Conservation (phyloP, 768 basidiomycete species). For the Amanita molliuscula region DNA sequence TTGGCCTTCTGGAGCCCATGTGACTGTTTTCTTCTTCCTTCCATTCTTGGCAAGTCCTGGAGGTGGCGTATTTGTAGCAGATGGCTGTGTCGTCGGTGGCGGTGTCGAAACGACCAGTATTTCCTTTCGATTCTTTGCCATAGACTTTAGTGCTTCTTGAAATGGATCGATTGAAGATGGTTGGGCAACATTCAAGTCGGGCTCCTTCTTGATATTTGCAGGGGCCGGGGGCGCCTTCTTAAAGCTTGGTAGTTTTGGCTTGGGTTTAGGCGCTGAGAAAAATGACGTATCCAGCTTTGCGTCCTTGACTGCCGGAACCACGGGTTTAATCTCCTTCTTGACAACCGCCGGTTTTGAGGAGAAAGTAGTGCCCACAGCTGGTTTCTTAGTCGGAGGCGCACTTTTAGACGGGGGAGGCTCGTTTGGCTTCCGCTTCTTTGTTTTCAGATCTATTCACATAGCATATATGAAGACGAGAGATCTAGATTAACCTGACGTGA, state of each 20-base stretch:
- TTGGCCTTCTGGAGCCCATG: slow-evolving; percentile 66
- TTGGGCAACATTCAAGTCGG: slow-evolving; percentile 53
- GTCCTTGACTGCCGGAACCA: slow-evolving; percentile 41
- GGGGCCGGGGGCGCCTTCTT: slow-evolving; percentile 54
- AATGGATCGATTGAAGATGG: slow-evolving; percentile 75
- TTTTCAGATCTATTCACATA: slow-evolving; percentile 34
- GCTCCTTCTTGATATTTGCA: slow-evolving; percentile 36
- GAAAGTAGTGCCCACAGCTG: slow-evolving; percentile 36
- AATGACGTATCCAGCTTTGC: slow-evolving; percentile 83
- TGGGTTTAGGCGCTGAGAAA: slow-evolving; percentile 80
- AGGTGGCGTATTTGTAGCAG: slow-evolving; percentile 23
- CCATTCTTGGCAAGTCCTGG: slow-evolving; percentile 27
- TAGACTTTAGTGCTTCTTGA: slow-evolving; percentile 71
- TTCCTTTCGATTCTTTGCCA: slow-evolving; percentile 51
- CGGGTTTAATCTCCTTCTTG: slow-evolving; percentile 46
- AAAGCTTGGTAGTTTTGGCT: slow-evolving; percentile 77
- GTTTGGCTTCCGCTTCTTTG: slow-evolving; percentile 68
- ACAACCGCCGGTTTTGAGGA: slow-evolving; percentile 31
- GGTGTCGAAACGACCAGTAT: slow-evolving; percentile 57
- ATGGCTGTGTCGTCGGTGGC: slow-evolving; percentile 22
- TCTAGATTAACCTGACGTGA: slow-evolving; percentile 39
- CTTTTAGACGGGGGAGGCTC: slow-evolving; percentile 37
- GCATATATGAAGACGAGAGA: slow-evolving; percentile 15
- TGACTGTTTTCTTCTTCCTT: slow-evolving; percentile 69
- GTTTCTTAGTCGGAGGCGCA: slow-evolving; percentile 57